Conservation (phyloP, 2,329 filamentous ascomycete species). For the Hirsutella minnesotensis region DNA sequence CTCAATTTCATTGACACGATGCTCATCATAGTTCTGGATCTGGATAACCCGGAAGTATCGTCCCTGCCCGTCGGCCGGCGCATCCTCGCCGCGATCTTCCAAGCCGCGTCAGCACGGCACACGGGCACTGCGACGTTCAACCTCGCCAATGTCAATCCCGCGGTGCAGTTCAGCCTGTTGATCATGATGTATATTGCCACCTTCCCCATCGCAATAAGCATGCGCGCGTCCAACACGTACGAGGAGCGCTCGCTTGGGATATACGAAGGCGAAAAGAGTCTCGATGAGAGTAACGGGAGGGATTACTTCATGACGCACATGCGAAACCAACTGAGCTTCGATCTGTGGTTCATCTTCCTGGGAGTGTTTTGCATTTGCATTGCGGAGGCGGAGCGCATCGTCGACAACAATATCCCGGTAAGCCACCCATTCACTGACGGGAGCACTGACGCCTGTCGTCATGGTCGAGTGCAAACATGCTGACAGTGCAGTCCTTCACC, state of each 20-base stretch:
- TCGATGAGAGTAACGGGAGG: conserved; percentile 15
- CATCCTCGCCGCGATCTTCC: conserved; percentile 45
- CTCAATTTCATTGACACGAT: conserved; percentile 44
- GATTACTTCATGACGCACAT: conserved; percentile 21
- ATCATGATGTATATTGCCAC: conserved; percentile 57
- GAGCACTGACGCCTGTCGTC: conserved; percentile 1
- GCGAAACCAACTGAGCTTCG: conserved; percentile 26
- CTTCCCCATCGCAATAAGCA: conserved; percentile 49
- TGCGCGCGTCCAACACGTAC: conserved; percentile 47
- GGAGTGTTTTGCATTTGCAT: conserved; percentile 10
- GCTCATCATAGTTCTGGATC: conserved; percentile 38
- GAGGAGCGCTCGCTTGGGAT: conserved; percentile 50
- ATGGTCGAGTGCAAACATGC: too few species aligned
- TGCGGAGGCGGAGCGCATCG: conserved; percentile 13
- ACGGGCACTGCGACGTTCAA: conserved; percentile 37
- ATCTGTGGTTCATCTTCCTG: conserved; percentile 28
- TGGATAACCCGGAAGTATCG: conserved; percentile 38
- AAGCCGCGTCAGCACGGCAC: conserved; percentile 37
- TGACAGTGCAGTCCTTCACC: conserved; percentile 16
- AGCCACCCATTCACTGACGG: background rate
- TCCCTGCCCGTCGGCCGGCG: conserved; percentile 30
- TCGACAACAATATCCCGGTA: conserved; percentile 13
- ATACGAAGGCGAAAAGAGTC: conserved; percentile 27
- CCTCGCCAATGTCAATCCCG: conserved; percentile 36
- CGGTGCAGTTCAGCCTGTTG: conserved; percentile 44